These are phyloP conservation scores for Pseudogymnoascus pannorum DNA, from an alignment of 2,329 filamentous ascomycete genomes.

Conservation along the genomic window DNA sequence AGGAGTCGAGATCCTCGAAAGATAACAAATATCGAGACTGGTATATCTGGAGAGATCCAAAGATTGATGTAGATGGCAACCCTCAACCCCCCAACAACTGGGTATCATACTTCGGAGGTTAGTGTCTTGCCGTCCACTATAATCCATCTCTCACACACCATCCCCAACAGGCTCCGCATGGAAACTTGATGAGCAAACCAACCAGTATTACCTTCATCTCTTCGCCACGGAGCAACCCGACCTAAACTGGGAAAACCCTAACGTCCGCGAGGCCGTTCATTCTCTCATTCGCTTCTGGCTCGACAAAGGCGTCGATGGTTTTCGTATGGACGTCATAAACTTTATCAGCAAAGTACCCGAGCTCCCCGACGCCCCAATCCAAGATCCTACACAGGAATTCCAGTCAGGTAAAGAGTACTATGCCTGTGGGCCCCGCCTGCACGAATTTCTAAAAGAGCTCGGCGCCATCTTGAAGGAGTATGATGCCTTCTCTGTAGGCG, in stretches of 20 bases:
- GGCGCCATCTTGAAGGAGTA: slow-evolving; percentile 39
- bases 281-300: slow-evolving; percentile 69
- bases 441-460: slow-evolving; percentile 43
- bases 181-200: slow-evolving; percentile 44
- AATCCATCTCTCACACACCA: background rate
- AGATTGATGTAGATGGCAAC: slow-evolving; percentile 29
- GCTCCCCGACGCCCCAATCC: slow-evolving; percentile 45
- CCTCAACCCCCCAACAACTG: slow-evolving; percentile 39
- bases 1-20: slow-evolving; percentile 41
- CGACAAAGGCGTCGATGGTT: slow-evolving; percentile 49
- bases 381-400: slow-evolving; percentile 37
- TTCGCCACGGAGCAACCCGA: slow-evolving; percentile 67
- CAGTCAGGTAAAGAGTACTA: slow-evolving; percentile 35
- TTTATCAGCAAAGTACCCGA: slow-evolving; percentile 55
- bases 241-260: slow-evolving; percentile 68
- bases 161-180: slow-evolving; percentile 34
- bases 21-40: slow-evolving; percentile 49
- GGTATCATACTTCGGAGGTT: slow-evolving; percentile 35
- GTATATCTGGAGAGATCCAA: slow-evolving; percentile 53
- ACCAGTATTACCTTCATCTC: slow-evolving; percentile 51
- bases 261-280: slow-evolving; percentile 60
- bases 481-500: slow-evolving; percentile 46
- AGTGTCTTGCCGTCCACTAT: slow-evolving; percentile 33
- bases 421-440: slow-evolving; percentile 54
- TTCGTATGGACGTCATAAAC: slow-evolving; percentile 63